Conservation (phyloP, 2,329 filamentous ascomycete genomes). For the Aspergillus tamarii region DNA sequence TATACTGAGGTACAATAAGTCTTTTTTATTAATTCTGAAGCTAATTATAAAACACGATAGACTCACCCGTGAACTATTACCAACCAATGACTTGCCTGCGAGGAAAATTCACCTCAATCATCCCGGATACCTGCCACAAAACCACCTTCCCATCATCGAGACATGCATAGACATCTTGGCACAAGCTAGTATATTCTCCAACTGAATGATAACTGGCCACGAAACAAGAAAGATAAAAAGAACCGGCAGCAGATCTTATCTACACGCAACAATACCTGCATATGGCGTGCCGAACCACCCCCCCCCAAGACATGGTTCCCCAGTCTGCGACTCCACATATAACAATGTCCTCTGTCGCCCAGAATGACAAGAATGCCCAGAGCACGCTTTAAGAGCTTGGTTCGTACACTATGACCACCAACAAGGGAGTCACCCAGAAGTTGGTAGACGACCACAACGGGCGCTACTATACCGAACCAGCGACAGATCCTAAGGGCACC, state of each 20-base stretch:
- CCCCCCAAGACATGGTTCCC: not conserved
- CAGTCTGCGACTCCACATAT: not conserved
- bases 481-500: not conserved
- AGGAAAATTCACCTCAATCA: not conserved
- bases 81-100: not conserved
- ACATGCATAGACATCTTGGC: not conserved
- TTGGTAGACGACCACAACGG: not conserved
- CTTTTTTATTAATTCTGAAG: not conserved
- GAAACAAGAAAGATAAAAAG: not conserved
- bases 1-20: not conserved
- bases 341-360: not conserved
- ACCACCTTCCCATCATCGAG: not conserved
- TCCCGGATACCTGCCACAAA: not conserved
- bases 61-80: not conserved
- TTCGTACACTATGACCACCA: not conserved
- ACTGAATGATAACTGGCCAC: not conserved
- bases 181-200: not conserved
- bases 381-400: not conserved
- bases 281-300: slow-evolving; percentile 3
- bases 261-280: not conserved
- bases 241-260: not conserved
- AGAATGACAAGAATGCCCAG: slow-evolving; percentile 4
- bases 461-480: not conserved
- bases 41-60: not conserved
- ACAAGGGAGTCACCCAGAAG: not conserved